Base-by-base conservation (phyloP, 352 stramenopile genomes). In the Lagenidium sp. region DNA sequence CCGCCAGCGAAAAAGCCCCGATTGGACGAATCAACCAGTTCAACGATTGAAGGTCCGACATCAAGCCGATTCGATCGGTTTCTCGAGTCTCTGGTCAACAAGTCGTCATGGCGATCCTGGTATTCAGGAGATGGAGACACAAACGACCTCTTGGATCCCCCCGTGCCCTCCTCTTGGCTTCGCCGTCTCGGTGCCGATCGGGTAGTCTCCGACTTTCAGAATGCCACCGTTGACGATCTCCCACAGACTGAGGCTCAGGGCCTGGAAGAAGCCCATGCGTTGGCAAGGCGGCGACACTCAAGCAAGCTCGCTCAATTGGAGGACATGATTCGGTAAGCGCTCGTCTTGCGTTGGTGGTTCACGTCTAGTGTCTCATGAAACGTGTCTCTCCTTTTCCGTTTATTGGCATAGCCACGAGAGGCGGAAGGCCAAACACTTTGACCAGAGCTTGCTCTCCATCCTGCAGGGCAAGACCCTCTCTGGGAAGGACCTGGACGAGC, bases 51-150 rank as follows among this genome's bases (percentile, higher is more conserved):
- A n/a, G n/a, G n/a, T n/a, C n/a, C n/a, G n/a, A n/a, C n/a, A 22
- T n/a, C 31, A 21, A 49, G 19, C 37, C 22, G 15, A 20, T 35
- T 41, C 21, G 46, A 52, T 16, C 10, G 19, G 3, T 86, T 86
- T 40, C 38, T 86, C 1, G 57, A 74, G 30, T 64, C 59, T 8
- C 59, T 86, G 6, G 41, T 62, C 26, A 45, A 53, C 18, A 57
- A 70, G 11, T 68, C 68, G 3, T 57, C 55, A 12, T 87, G 71
- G 71, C 61, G 74, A 21, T 65, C 68, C n/a, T 84, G 71, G 71
- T 86, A 77, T 51, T n/a, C n/a, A n/a, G 63, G 53, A 16, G 60
- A 55, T 6, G 49, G 69, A 19, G 57, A 81, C 21, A 25, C 59
- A 10, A 32, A 57, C 29, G 53, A 71, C 40, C 39, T 82, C 7